Evolutionary conservation across 23 red algal species (phyloP), one percentile per base, ranked within the genome.

Genomic region (Gracilariopsis chorda): DNA sequence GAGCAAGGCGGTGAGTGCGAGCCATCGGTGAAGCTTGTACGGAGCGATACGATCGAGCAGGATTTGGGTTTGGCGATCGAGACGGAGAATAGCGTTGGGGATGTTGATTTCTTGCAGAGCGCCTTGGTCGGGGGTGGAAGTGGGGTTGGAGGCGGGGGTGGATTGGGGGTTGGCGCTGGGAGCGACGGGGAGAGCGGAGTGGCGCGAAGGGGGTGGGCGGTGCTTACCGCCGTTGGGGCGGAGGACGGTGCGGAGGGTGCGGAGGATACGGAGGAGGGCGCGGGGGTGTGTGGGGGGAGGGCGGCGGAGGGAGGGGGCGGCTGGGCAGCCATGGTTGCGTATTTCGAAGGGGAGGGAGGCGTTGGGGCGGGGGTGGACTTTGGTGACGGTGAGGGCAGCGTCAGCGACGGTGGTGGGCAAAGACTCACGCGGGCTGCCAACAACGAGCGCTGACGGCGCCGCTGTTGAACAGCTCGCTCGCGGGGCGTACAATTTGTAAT

Each of bases 21-120:
- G 51, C 86, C 86, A 90, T 29, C 86, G 86, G 28, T 90, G 78
- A 7, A 90, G 51, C 59, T 65, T 62, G 86, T 77, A 53, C 3
- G 86, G 86, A 0, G 86, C 86, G 51, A 90, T 61, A 1, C 68
- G 68, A 48, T 90, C 86, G n/a, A 90, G 55, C 17, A 90, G 33
- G 4, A 44, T 19, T 28, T 90, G 86, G 28, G 46, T 69, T 0
- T 61, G 68, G 1, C 70, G 67, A 47, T 90, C 86, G 46, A 87
- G 82, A 20, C 56, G 41, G 33, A 25, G 39, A 13, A 87, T 29
- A 24, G 52, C 7, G 12, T 57, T 24, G 9, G 52, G 62, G 3
- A 87, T 35, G 29, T 13, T 27, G 23, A 51, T 27, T 36, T 21
- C 51, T 21, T 68, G 29, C 33, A 69, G 59, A 20, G 80, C 17